phyloP scores from a whole-genome alignment of 495 filamentous ascomycete species.

The Penicillium psychrofluorescens region DNA sequence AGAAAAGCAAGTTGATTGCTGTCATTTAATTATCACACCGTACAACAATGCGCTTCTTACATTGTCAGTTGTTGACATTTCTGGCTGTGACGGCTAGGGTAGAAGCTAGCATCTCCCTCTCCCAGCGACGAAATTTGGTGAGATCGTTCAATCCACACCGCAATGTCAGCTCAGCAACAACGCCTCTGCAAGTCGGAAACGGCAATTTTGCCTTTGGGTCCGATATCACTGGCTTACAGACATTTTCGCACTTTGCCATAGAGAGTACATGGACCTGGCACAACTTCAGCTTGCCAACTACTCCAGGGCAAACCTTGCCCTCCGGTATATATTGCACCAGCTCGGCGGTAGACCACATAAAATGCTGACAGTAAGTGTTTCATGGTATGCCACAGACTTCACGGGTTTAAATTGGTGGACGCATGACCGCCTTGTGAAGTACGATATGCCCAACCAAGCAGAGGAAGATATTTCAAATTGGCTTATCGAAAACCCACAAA shows the following conservation, averaged over 20 bases:
- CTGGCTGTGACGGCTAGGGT: too few relatives aligned
- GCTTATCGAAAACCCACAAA: constrained; percentile 12
- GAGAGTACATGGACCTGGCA: constrained; percentile 13
- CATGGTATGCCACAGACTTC: neutral
- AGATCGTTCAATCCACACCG: constrained; percentile 10
- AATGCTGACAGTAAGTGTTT: too few relatives aligned
- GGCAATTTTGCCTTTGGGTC: constrained; percentile 15
- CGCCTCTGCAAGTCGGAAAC: constrained; percentile 14
- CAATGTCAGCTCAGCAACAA: constrained; percentile 7
- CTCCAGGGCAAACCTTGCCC: neutral
- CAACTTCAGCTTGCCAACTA: constrained; percentile 6
- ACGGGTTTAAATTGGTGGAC: constrained; percentile 12
- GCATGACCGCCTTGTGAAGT: constrained; percentile 11
- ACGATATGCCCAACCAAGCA: constrained; percentile 7
- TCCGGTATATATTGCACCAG: neutral
- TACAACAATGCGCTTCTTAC: too few relatives aligned
- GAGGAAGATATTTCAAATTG: constrained; percentile 11
- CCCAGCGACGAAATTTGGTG: constrained; percentile 30
- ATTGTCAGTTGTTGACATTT: too few relatives aligned
- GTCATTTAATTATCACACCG: too few relatives aligned
- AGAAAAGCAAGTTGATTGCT: too few relatives aligned
- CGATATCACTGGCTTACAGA: constrained; percentile 14
- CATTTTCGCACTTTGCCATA: constrained; percentile 8
- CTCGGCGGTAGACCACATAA: too few relatives aligned
- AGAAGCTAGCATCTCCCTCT: constrained; percentile 16